Percentiles rank a stretch among this genome's conserved stretches.
Conservation (phyloP, 2,329 filamentous ascomycete genomes). For the Purpureocillium takamizusanense region DNA sequence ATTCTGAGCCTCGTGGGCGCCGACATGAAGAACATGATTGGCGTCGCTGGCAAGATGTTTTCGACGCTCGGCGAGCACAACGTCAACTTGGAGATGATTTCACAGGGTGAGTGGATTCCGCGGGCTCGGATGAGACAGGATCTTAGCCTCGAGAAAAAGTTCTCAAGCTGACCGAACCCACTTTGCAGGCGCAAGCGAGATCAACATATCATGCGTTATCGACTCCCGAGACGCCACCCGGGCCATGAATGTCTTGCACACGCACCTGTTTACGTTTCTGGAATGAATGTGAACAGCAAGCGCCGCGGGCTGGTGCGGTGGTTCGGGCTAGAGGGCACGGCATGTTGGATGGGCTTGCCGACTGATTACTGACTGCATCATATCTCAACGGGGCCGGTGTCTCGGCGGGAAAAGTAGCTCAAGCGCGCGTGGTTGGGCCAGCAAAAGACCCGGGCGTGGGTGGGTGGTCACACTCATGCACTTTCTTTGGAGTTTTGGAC, state of each 20-base stretch:
- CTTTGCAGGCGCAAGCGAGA: slow-evolving; percentile 78
- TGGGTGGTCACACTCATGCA: no score
- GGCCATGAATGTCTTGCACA: slow-evolving; percentile 93
- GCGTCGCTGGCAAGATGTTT: slow-evolving; percentile 91
- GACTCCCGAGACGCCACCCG: slow-evolving; percentile 83
- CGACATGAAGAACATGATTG: slow-evolving; percentile 96
- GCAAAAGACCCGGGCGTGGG: no score
- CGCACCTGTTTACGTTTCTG: slow-evolving; percentile 91
- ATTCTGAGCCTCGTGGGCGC: slow-evolving; percentile 91
- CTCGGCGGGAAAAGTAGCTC: no score
- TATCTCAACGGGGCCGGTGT: no score
- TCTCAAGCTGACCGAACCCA: no score
- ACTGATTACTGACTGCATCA: no score
- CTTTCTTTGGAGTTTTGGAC: not conserved
- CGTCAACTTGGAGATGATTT: slow-evolving; percentile 99
- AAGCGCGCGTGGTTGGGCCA: no score
- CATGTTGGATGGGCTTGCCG: no score
- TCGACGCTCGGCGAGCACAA: slow-evolving; percentile 85
- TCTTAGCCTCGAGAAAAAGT: no score
- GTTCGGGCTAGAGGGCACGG: no score
- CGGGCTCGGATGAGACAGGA: no score
- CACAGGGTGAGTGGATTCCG: slow-evolving; percentile 59
- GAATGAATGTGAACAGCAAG: slow-evolving; percentile 36
- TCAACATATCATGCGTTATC: slow-evolving; percentile 98
- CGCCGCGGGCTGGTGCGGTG: not conserved